Percentiles rank a stretch among this genome's conserved stretches.
phyloP scores from a whole-genome alignment of 352 stramenopile genomes.

The Phytopythium montanum region DNA sequence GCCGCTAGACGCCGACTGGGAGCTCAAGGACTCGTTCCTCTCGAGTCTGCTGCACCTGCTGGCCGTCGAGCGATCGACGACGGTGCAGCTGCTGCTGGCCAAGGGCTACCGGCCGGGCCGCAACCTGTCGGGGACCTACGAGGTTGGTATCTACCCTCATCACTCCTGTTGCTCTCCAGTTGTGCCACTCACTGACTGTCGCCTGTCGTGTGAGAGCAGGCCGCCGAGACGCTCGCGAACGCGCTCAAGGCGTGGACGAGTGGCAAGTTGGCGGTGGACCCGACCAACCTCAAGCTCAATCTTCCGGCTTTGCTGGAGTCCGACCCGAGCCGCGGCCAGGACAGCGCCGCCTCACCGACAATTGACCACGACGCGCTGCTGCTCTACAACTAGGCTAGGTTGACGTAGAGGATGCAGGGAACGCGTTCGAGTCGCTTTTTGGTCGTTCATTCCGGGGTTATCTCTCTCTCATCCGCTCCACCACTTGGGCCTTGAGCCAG shows the following conservation, averaged over 20 bases:
- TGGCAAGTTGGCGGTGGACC: conserved; percentile 29
- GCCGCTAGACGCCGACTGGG: conserved; percentile 36
- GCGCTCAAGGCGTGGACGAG: conserved; percentile 34
- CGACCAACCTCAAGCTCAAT: conserved; percentile 22
- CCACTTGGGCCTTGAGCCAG: background rate
- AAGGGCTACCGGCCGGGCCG: conserved; percentile 67
- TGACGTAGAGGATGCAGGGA: conserved; percentile 9
- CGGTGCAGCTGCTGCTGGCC: conserved; percentile 45
- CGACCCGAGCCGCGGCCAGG: conserved; percentile 20
- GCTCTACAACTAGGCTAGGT: conserved; percentile 40
- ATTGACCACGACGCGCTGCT: conserved; percentile 27
- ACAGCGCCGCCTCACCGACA: conserved; percentile 1
- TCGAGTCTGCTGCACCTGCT: conserved; percentile 45
- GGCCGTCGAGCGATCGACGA: conserved; percentile 42
- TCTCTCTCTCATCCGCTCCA: background rate
- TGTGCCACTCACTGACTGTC: background rate
- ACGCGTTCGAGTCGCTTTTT: conserved; percentile 18
- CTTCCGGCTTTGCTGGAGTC: conserved; percentile 27
- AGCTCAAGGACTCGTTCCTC: conserved; percentile 54
- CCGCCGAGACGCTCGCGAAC: conserved; percentile 30
- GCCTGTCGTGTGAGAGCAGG: conserved; percentile 5
- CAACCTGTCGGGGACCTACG: conserved; percentile 40
- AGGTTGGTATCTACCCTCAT: conserved; percentile 9
- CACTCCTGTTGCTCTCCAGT: background rate
- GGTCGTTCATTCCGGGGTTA: conserved; percentile 20